Evolutionary conservation across 306 rosid genomes (phyloP).

Genomic region (Fagus sylvatica): DNA sequence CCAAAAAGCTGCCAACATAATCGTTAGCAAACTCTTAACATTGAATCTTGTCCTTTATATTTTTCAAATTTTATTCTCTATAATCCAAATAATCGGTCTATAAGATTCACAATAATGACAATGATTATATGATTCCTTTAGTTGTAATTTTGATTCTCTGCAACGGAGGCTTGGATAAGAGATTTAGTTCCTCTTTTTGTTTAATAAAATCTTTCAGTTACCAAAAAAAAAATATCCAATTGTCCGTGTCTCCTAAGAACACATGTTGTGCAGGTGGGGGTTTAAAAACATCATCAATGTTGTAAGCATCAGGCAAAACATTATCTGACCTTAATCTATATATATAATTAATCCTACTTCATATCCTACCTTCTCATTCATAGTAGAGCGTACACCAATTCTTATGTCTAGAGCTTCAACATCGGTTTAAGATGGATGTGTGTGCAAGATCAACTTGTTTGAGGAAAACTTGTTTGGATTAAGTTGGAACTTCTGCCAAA

Average conservation of each 20-base stretch:
- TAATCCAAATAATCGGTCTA: background rate
- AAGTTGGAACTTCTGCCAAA: too few relatives aligned
- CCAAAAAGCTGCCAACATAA: too few relatives aligned
- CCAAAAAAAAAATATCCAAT: too few relatives aligned
- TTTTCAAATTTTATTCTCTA: background rate
- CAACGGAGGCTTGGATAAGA: too few relatives aligned
- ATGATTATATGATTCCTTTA: slow-evolving; percentile 8
- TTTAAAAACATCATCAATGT: slow-evolving; percentile 15
- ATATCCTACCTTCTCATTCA: slow-evolving; percentile 8
- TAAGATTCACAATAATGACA: background rate
- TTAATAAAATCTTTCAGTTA: too few relatives aligned
- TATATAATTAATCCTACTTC: background rate
- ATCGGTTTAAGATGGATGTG: too few relatives aligned
- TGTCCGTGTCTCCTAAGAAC: background rate
- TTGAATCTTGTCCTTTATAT: background rate
- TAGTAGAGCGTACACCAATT: slow-evolving; percentile 6
- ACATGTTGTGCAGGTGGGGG: slow-evolving; percentile 29
- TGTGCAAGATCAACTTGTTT: too few relatives aligned
- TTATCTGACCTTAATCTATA: too few relatives aligned
- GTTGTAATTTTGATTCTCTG: too few relatives aligned
- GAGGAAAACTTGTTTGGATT: too few relatives aligned
- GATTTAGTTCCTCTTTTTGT: too few relatives aligned
- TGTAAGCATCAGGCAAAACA: background rate
- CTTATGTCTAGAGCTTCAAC: too few relatives aligned
- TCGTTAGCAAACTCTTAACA: background rate